Conservation (phyloP, 352 stramenopile species). For the Thalassiosira mediterranea region DNA sequence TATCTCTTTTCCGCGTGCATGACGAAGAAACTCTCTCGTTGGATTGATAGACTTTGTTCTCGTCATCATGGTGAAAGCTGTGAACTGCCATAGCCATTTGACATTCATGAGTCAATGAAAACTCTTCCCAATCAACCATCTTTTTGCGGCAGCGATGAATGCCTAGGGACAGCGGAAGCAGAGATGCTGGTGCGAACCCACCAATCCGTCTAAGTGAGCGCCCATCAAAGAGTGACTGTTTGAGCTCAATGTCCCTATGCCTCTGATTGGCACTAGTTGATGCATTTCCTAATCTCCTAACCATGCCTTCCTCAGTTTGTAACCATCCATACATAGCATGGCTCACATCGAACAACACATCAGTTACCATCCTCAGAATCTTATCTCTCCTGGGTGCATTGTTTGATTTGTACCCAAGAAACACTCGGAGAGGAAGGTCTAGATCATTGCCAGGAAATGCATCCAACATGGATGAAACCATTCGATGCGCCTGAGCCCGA, state of each 20-base stretch:
- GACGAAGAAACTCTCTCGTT: no score
- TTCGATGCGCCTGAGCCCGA: conserved; percentile 10
- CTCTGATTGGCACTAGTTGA: no score
- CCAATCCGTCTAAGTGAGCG: conserved; percentile 45
- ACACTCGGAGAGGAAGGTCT: conserved; percentile 29
- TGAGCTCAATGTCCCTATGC: conserved; percentile 21
- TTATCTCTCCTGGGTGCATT: conserved; percentile 30
- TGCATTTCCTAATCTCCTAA: conserved; percentile 7
- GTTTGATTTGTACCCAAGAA: conserved; percentile 52
- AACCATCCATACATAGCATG: conserved; percentile 60
- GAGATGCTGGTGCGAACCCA: conserved; percentile 46
- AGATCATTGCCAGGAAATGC: conserved; percentile 17
- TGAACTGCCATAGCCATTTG: conserved; percentile 10
- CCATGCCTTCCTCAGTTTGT: conserved; percentile 41
- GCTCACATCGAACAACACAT: conserved; percentile 60
- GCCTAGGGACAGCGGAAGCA: conserved; percentile 42
- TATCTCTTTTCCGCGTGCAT: conserved; percentile 13
- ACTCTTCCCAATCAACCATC: conserved; percentile 25
- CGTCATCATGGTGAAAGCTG: not conserved
- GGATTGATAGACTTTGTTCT: no score
- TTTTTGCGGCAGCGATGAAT: conserved; percentile 33
- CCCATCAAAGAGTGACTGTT: conserved; percentile 49
- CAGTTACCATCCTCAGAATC: conserved; percentile 39
- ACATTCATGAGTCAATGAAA: conserved; percentile 14
- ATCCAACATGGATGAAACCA: conserved; percentile 22